Evolutionary conservation across 2,329 filamentous ascomycete species (phyloP), one percentile per base, ranked within the genome.

Genomic region (Pyrenophora teres): DNA sequence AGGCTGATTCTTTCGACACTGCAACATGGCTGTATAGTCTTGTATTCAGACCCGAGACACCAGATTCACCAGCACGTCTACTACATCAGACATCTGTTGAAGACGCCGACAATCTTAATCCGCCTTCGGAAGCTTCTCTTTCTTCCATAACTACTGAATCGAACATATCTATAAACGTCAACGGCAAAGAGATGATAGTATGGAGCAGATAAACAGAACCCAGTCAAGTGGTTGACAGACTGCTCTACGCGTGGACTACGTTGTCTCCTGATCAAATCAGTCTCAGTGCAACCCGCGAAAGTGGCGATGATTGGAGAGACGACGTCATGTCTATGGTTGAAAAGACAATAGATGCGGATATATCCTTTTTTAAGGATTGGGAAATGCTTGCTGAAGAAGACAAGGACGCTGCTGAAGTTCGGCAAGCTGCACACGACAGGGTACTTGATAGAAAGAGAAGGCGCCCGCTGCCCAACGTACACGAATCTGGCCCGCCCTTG

Each of bases 11-110:
- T 13, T 51, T 52, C 13, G 56, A 63, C 16, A 63, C 62, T 8
- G 62, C 62, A 19, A 57, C 62, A 3, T 64, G 62, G 62, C 51
- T 64, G 6, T 64, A 59, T 46, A 50, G 56, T 27, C 46, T 63
- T 21, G 58, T 64, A 0, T 64, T 63, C 18, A 44, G 30, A 12
- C 21, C 46, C 12, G 33, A 44, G 5, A 21, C 42, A 27, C 23
- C 40, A 16, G 2, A 25, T 19, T n/a, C 25, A 10, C 19, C 42
- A 36, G 31, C 9, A 6, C 32, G 18, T 32, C 38, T 19, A 0
- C 42, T 38, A 2, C 23, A 50, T 8, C 49, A 51, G 31, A 42
- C 49, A n/a, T 51, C 15, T 3, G 49, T 51, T 5, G 23, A 25
- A 25, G 6, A 25, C 8, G 18, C 12, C 1, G 49, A 51, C 19